These are phyloP conservation scores for Oemleria cerasiformis DNA, from an alignment of 306 rosid genomes.

Conservation along the genomic window DNA sequence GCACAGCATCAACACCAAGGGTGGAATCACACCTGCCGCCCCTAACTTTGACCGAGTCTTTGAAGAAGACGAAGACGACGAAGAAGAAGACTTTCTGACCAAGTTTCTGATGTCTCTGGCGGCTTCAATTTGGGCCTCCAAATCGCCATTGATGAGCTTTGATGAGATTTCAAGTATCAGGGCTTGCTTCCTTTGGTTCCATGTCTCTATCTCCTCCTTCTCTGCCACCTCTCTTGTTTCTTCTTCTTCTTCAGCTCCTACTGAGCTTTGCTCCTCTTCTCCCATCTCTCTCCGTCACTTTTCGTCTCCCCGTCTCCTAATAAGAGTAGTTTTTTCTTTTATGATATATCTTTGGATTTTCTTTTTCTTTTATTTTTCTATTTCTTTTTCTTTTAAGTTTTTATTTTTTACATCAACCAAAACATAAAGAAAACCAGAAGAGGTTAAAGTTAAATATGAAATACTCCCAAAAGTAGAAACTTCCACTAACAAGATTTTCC, in stretches of 20 bases:
- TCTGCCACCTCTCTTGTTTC: slow-evolving; percentile 22
- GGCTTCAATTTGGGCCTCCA: slow-evolving; percentile 65
- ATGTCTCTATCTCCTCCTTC: slow-evolving; percentile 20
- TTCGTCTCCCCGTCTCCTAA: background rate
- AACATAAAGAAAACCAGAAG: background rate
- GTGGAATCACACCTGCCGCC: slow-evolving; percentile 70
- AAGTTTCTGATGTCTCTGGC: slow-evolving; percentile 80
- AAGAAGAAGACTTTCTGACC: slow-evolving; percentile 49
- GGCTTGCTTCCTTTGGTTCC: slow-evolving; percentile 50
- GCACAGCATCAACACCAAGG: slow-evolving; percentile 73
- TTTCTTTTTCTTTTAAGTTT: background rate
- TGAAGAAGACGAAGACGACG: slow-evolving; percentile 30
- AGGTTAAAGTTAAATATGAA: background rate
- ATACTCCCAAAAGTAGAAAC: background rate
- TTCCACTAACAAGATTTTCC: background rate
- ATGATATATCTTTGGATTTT: background rate
- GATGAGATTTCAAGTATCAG: slow-evolving; percentile 56
- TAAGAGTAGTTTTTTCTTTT: background rate
- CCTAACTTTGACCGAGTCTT: slow-evolving; percentile 66
- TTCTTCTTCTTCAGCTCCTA: slow-evolving; percentile 19
- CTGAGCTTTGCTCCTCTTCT: slow-evolving; percentile 27
- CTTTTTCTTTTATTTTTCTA: background rate
- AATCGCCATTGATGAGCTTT: slow-evolving; percentile 62
- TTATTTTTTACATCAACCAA: background rate
- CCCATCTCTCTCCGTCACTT: slow-evolving; percentile 26